Evolutionary conservation across 768 basidiomycete species (phyloP), one percentile per base, ranked within the genome.

Genomic region (Tubosaeta brunneosetosa): DNA sequence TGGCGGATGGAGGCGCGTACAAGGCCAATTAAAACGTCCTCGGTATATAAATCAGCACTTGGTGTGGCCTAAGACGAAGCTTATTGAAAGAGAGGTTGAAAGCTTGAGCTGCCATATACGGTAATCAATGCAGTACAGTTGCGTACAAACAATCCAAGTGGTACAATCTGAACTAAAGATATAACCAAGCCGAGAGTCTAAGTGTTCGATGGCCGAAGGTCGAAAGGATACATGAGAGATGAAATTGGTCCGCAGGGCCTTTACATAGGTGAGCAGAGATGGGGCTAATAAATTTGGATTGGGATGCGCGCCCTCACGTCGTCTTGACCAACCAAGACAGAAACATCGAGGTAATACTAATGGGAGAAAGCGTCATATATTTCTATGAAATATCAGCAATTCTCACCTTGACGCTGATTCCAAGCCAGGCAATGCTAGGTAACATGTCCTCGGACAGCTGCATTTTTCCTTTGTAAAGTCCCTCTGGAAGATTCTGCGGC

Each of bases 281-380:
- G 17, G 27, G 36, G 29, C 16, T 73, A 86, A 52, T 73, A 65
- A 60, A 88, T 73, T 50, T 74, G 77, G 41, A 89, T 72, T 5
- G 84, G 85, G 51, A 88, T 70, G 29, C 83, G 77, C 29, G 80
- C 83, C 53, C 81, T 77, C 44, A 82, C 66, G 53, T 81, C 78
- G 59, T 87, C 84, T 59, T 82, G 79, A 16, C 81, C 81, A 37
- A 84, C 71, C 41, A 84, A 68, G 37, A 88, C 85, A 46, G 84
- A 84, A 31, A 86, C 75, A 52, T 88, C 85, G 50, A 88, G 70
- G 64, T 86, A 88, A 68, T 88, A 88, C 87, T 89, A 60, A 9
- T 22, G 29, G 19, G 27, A 57, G 36, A 26, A 43, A 6, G 6
- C 7, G 45, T 50, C 17, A 51, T 19, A 64, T 59, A 37, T 17